phyloP scores from a whole-genome alignment of 306 rosid species.

The Datisca glomerata region DNA sequence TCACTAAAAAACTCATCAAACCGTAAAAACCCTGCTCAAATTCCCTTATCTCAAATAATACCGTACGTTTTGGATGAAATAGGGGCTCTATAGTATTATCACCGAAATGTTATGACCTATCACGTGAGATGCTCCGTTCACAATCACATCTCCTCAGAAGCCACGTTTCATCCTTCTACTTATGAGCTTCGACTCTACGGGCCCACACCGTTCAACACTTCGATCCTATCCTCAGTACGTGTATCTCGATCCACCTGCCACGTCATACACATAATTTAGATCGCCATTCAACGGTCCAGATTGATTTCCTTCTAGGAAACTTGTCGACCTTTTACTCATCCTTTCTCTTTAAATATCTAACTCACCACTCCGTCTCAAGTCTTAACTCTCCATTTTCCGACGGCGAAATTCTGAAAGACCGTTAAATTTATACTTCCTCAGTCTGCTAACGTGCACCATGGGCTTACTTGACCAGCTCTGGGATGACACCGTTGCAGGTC shows the following conservation, averaged over 20 bases:
- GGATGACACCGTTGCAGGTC: slow-evolving; percentile 97
- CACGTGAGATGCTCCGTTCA: slow-evolving; percentile 1
- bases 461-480: slow-evolving; percentile 88
- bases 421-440: background rate
- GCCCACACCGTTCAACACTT: no score
- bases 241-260: slow-evolving; percentile 34
- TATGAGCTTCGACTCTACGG: no score
- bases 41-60: no score
- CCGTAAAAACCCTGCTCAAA: no score
- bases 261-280: slow-evolving; percentile 5
- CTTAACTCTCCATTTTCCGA: background rate
- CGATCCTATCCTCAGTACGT: slow-evolving; percentile 45
- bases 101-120: background rate
- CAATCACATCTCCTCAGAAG: background rate
- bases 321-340: slow-evolving; percentile 48
- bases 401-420: background rate
- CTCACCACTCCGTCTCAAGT: fast-evolving
- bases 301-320: slow-evolving; percentile 9
- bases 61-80: no score
- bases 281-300: slow-evolving; percentile 23
- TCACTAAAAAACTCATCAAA: no score
- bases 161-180: background rate
- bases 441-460: slow-evolving; percentile 21
- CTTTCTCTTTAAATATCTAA: slow-evolving; percentile 29
- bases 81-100: no score